phyloP scores from a whole-genome alignment of 2,329 filamentous ascomycete species.

The Delphinella strobiligena region DNA sequence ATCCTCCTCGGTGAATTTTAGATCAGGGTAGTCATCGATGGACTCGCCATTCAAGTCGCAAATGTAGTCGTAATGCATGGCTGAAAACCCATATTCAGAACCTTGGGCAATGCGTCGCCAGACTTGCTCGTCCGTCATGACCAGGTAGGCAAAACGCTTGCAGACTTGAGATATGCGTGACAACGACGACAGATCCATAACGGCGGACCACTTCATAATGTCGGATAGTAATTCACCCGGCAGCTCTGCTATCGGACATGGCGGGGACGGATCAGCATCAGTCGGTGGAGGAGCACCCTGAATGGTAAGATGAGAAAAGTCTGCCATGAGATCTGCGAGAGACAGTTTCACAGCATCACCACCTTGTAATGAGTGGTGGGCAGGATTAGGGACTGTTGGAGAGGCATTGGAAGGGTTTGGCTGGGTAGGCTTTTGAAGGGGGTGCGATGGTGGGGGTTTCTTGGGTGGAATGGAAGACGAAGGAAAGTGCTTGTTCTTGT shows the following conservation, averaged over 20 bases:
- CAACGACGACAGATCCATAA: constrained; percentile 65
- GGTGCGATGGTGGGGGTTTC: constrained; percentile 18
- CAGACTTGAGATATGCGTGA: constrained; percentile 68
- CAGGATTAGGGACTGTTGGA: constrained; percentile 39
- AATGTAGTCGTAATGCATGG: constrained; percentile 72
- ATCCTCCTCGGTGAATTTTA: constrained; percentile 11
- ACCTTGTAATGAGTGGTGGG: constrained; percentile 40
- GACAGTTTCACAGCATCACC: constrained; percentile 40
- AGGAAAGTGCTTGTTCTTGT: constrained; percentile 86
- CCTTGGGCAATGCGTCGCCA: constrained; percentile 70
- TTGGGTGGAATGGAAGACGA: constrained; percentile 43
- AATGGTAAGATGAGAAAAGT: constrained; percentile 62
- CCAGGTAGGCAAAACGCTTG: constrained; percentile 74
- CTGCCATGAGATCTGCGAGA: constrained; percentile 56
- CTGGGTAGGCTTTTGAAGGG: constrained; percentile 20
- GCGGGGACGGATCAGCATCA: constrained; percentile 58
- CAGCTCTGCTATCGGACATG: constrained; percentile 66
- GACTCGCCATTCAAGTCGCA: constrained; percentile 44
- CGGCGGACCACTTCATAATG: constrained; percentile 60
- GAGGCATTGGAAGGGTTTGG: constrained; percentile 38
- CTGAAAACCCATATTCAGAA: constrained; percentile 61
- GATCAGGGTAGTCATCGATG: constrained; percentile 8
- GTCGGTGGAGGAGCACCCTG: constrained; percentile 54
- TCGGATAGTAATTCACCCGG: constrained; percentile 79
- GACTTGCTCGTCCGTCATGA: constrained; percentile 70